Conservation (phyloP, 768 basidiomycete species). For the Cystofilobasidium macerans region DNA sequence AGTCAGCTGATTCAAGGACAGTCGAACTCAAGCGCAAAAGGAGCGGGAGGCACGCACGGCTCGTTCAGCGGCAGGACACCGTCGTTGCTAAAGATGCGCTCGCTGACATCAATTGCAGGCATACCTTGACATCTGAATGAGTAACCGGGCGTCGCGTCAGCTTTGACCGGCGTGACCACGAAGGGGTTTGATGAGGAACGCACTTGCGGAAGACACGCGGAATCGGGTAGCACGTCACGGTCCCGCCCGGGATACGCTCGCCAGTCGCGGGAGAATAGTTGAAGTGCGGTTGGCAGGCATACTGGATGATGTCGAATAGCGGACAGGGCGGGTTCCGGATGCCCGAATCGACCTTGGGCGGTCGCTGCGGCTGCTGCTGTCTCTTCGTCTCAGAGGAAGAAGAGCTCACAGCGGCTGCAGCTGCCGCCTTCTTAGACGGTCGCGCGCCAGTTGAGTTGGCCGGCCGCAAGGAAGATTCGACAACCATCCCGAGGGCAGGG, state of each 20-base stretch:
- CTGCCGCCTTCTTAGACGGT: background rate
- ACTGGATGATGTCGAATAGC: slow-evolving; percentile 22
- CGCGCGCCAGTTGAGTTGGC: background rate
- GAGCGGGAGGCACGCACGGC: slow-evolving; percentile 7
- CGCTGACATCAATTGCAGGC: slow-evolving; percentile 21
- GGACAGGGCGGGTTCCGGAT: slow-evolving; percentile 15
- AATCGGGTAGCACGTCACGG: slow-evolving; percentile 20
- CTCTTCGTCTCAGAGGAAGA: no score
- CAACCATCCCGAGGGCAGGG: background rate
- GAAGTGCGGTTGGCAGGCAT: slow-evolving; percentile 18
- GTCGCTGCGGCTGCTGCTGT: background rate
- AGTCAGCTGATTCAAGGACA: background rate
- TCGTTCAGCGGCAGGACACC: slow-evolving; percentile 19
- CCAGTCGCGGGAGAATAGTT: slow-evolving; percentile 12
- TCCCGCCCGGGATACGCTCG: slow-evolving; percentile 13
- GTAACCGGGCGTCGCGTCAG: background rate
- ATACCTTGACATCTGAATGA: slow-evolving; percentile 11
- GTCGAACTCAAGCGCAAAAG: background rate
- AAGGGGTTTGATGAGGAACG: background rate
- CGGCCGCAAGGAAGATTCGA: background rate
- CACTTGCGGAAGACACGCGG: slow-evolving; percentile 23
- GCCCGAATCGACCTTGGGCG: background rate
- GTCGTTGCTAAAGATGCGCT: slow-evolving; percentile 9
- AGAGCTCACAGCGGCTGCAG: background rate
- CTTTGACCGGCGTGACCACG: background rate